phyloP scores from a whole-genome alignment of 306 rosid species.

The Crataegus laevigata region DNA sequence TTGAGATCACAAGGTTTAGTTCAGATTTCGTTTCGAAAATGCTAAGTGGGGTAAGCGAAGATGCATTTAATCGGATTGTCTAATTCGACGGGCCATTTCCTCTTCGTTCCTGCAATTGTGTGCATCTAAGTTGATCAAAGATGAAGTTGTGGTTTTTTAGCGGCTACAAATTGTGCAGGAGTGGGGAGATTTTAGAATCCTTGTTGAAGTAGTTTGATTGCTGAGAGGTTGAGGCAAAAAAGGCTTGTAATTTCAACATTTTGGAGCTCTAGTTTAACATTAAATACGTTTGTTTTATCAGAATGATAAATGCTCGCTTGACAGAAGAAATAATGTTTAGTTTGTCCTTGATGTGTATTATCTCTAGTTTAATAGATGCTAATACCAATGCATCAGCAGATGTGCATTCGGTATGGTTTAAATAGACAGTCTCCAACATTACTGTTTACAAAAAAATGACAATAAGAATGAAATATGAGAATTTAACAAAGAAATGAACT shows the following conservation, averaged over 20 bases:
- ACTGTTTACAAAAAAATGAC: too few species aligned
- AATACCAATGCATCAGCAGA: too few species aligned
- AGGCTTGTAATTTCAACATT: not conserved
- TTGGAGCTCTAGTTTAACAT: not conserved
- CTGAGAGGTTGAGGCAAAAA: not conserved
- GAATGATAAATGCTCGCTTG: not conserved
- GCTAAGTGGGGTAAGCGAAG: not conserved
- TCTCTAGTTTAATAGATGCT: too few species aligned
- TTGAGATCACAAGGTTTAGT: not conserved
- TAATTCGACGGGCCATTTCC: too few species aligned
- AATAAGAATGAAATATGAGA: too few species aligned
- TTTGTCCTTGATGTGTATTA: not conserved
- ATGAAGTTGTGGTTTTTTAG: too few species aligned
- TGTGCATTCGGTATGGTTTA: too few species aligned
- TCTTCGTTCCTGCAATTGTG: too few species aligned
- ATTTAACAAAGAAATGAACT: too few species aligned
- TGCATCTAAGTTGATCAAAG: too few species aligned
- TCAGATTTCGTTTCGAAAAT: not conserved
- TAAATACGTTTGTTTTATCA: not conserved
- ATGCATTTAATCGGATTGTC: too few species aligned
- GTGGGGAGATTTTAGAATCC: not conserved
- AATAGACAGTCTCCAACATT: too few species aligned
- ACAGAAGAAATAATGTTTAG: not conserved
- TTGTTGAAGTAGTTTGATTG: not conserved
- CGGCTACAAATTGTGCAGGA: slow-evolving; percentile 5